Evolutionary conservation across 2,329 filamentous ascomycete species (phyloP).

Genomic region (Penicillium sp.): DNA sequence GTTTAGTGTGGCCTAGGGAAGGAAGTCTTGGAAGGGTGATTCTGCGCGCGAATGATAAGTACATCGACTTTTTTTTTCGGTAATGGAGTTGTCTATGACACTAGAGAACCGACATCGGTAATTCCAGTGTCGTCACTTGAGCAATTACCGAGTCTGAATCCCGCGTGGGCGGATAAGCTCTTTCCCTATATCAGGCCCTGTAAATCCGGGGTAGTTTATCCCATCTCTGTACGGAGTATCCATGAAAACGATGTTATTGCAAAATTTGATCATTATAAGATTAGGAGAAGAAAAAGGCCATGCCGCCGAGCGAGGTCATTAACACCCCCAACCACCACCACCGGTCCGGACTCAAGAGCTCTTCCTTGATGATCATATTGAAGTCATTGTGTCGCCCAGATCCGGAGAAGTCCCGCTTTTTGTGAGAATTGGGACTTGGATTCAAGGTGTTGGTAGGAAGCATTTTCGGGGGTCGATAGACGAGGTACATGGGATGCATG

Average conservation of each 20-base stretch:
- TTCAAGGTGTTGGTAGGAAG: slow-evolving; percentile 68
- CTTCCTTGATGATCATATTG: slow-evolving; percentile 30
- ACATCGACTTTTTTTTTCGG: neutral
- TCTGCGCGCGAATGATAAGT: neutral
- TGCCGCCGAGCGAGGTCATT: slow-evolving; percentile 47
- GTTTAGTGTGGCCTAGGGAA: neutral
- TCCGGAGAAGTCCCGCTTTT: slow-evolving; percentile 20
- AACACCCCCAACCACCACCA: slow-evolving; percentile 52
- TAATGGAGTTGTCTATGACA: neutral
- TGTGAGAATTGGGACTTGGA: slow-evolving; percentile 47
- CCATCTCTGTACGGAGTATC: neutral
- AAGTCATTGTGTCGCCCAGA: neutral
- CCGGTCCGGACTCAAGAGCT: slow-evolving; percentile 40
- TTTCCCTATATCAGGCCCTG: neutral
- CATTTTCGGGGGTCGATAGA: slow-evolving; percentile 65
- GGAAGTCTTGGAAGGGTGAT: neutral
- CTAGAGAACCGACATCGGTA: neutral
- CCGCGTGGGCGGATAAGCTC: neutral
- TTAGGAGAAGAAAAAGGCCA: slow-evolving; percentile 37
- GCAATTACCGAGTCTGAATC: neutral
- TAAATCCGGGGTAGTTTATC: neutral
- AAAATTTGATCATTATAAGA: neutral
- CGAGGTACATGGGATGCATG: slow-evolving; percentile 67
- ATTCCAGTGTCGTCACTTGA: neutral
- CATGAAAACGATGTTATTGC: neutral